These are phyloP conservation scores for Byssoonygena ceratinophila DNA, from an alignment of 2,329 filamentous ascomycete species.

Conservation along the genomic window DNA sequence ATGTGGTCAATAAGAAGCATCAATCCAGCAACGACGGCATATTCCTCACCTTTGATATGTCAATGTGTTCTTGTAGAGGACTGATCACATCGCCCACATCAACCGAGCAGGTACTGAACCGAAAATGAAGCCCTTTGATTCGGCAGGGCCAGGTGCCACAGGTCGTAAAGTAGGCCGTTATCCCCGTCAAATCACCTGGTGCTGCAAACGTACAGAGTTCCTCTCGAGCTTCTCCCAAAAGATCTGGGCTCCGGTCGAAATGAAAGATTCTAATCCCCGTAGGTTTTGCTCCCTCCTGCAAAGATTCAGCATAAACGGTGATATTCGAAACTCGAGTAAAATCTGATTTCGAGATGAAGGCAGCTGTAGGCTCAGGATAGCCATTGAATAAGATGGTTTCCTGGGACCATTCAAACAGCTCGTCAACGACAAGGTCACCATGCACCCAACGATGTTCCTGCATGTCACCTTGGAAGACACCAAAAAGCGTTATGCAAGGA, in stretches of 20 bases:
- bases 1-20: neutral
- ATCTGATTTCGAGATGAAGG: constrained; percentile 1
- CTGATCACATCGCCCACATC: neutral
- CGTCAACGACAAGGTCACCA: neutral
- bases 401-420: neutral
- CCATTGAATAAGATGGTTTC: neutral
- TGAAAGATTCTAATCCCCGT: constrained; percentile 2
- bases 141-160: neutral
- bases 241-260: neutral
- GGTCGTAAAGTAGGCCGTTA: neutral
- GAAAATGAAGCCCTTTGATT: constrained; percentile 1
- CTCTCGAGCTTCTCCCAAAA: neutral
- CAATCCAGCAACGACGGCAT: neutral
- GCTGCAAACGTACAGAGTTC: neutral
- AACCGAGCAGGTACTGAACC: neutral
- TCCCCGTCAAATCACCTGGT: neutral
- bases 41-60: neutral
- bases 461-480: neutral
- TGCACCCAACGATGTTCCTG: neutral
- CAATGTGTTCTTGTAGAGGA: neutral
- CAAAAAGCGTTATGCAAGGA: neutral
- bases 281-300: neutral
- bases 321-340: neutral
- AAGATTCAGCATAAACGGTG: neutral
- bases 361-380: neutral